Evolutionary conservation across 192 early-diverging fungal genomes (phyloP).

Genomic region (Entomortierella chlamydospora): DNA sequence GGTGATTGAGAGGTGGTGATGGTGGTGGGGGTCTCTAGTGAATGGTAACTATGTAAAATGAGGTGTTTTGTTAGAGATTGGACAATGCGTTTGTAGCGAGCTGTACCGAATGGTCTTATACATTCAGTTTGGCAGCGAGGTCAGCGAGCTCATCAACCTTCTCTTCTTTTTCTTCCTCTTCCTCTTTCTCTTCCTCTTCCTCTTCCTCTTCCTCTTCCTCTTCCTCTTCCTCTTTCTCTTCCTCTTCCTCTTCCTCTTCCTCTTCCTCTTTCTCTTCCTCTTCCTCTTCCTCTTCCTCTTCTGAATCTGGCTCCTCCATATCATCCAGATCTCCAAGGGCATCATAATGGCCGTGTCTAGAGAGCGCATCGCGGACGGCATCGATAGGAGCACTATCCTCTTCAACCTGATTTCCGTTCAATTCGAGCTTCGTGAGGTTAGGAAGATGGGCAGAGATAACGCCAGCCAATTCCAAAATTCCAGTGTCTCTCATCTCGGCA

Average conservation of each 20-base stretch:
- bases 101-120: too few relatives aligned
- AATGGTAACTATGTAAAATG: too few relatives aligned
- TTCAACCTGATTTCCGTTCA: conserved; percentile 94
- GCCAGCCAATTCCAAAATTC: conserved; percentile 73
- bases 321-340: conserved; percentile 94
- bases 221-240: conserved; percentile 53
- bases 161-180: conserved; percentile 56
- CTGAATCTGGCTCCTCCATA: conserved; percentile 87
- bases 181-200: conserved; percentile 59
- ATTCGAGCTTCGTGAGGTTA: conserved; percentile 73
- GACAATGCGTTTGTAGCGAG: too few relatives aligned
- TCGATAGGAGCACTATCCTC: conserved; percentile 84
- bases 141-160: conserved; percentile 35
- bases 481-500: conserved; percentile 89
- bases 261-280: conserved; percentile 62
- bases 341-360: conserved; percentile 76
- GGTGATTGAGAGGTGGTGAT: too few relatives aligned
- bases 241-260: conserved; percentile 55
- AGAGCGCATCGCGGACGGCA: conserved; percentile 75
- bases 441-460: conserved; percentile 74
- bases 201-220: conserved; percentile 76
- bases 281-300: conserved; percentile 75
- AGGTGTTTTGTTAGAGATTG: too few relatives aligned
- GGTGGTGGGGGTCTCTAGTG: too few relatives aligned
- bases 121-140: conserved; percentile 38